These are phyloP conservation scores for Penicillium turbatum DNA, from an alignment of 495 filamentous ascomycete genomes.

Conservation along the genomic window DNA sequence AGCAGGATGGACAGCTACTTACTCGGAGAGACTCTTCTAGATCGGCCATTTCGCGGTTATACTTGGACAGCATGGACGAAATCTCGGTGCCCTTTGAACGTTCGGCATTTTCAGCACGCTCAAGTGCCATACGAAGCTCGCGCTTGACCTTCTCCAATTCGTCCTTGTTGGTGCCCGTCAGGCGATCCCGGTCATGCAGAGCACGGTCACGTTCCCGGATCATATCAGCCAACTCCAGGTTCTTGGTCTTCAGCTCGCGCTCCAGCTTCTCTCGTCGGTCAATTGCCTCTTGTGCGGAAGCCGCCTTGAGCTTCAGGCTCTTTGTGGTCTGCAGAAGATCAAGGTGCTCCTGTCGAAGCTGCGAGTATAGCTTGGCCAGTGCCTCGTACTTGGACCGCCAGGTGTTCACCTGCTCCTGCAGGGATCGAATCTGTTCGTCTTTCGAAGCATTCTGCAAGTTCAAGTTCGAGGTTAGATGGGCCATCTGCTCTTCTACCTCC, in stretches of 20 bases:
- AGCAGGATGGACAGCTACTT: conserved; percentile 12
- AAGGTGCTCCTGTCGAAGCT: conserved; percentile 90
- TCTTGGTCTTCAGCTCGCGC: conserved; percentile 97
- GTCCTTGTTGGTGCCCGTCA: conserved; percentile 80
- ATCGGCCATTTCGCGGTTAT: conserved; percentile 95
- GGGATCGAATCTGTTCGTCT: conserved; percentile 86
- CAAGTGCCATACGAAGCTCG: conserved; percentile 88
- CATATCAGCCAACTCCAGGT: conserved; percentile 96
- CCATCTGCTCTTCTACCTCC: conserved; percentile 82
- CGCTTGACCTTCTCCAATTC: conserved; percentile 94
- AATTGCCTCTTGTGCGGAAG: conserved; percentile 94
- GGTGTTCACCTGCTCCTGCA: conserved; percentile 94
- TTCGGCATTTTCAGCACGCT: conserved; percentile 90
- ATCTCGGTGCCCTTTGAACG: conserved; percentile 89
- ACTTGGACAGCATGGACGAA: conserved; percentile 87
- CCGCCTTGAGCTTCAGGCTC: conserved; percentile 89
- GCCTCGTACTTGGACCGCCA: conserved; percentile 97
- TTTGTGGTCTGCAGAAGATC: conserved; percentile 95
- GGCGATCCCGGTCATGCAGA: conserved; percentile 84
- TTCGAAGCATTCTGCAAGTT: conserved; percentile 82
- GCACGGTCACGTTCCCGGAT: conserved; percentile 94
- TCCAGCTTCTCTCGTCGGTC: conserved; percentile 92
- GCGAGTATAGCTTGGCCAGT: conserved; percentile 92
- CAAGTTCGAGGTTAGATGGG: conserved; percentile 74
- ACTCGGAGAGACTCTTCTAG: conserved; percentile 84